phyloP scores from a whole-genome alignment of 2,329 filamentous ascomycete species.

The Fusarium burgessii region DNA sequence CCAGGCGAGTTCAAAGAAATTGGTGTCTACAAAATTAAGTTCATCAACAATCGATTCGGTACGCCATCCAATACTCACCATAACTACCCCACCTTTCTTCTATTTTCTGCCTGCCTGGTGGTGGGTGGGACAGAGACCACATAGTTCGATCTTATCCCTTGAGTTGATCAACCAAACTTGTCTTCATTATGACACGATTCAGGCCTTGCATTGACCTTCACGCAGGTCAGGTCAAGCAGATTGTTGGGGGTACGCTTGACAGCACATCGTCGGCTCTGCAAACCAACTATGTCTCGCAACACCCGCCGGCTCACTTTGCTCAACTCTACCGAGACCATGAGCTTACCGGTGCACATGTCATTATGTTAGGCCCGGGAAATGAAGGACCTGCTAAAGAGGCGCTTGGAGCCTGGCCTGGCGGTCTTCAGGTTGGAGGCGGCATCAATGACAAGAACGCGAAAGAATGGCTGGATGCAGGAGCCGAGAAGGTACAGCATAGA shows the following conservation, averaged over 20 bases:
- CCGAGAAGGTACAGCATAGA: slow-evolving; percentile 77
- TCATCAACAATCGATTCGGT: neutral
- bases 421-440: slow-evolving; percentile 92
- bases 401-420: slow-evolving; percentile 79
- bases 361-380: slow-evolving; percentile 94
- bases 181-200: slow-evolving; percentile 83
- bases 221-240: slow-evolving; percentile 97
- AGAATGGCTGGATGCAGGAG: slow-evolving; percentile 88
- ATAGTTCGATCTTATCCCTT: slow-evolving; percentile 11
- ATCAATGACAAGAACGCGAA: slow-evolving; percentile 87
- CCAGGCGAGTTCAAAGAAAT: too few species aligned
- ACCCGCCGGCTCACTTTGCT: slow-evolving; percentile 85
- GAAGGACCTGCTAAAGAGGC: slow-evolving; percentile 83
- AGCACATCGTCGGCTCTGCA: slow-evolving; percentile 74
- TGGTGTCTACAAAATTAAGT: neutral
- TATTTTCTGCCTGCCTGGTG: slow-evolving; percentile 23
- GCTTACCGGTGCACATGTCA: slow-evolving; percentile 88
- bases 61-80: neutral
- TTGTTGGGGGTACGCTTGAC: slow-evolving; percentile 93
- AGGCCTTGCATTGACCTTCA: slow-evolving; percentile 97
- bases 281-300: slow-evolving; percentile 92
- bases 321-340: slow-evolving; percentile 80
- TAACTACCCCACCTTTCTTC: slow-evolving; percentile 34
- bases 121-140: slow-evolving; percentile 9
- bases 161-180: neutral